These are phyloP conservation scores for Ceratocystis cubensis DNA, from an alignment of 2,329 filamentous ascomycete genomes.

Conservation along the genomic window DNA sequence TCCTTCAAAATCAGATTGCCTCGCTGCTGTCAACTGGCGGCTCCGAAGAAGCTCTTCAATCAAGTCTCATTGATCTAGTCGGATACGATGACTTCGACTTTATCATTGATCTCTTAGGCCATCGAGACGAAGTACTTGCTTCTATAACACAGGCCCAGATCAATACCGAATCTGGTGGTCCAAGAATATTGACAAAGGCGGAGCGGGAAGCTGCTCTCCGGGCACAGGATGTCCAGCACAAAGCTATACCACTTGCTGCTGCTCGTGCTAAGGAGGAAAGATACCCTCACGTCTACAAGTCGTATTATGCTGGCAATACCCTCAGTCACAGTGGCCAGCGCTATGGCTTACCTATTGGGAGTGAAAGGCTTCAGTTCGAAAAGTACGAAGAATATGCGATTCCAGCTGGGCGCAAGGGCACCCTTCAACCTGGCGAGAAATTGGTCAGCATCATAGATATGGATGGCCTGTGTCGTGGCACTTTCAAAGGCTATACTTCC, in stretches of 20 bases:
- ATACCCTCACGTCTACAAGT: constrained; percentile 89
- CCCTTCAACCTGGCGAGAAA: constrained; percentile 57
- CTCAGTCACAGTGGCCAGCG: constrained; percentile 67
- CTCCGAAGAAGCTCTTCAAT: constrained; percentile 79
- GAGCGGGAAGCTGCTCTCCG: constrained; percentile 70
- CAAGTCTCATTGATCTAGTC: constrained; percentile 74
- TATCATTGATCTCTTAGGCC: constrained; percentile 75
- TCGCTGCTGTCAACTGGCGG: constrained; percentile 56
- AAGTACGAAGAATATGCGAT: constrained; percentile 85
- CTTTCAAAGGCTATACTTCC: constrained; percentile 85
- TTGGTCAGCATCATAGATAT: constrained; percentile 68
- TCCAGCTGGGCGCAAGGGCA: constrained; percentile 69
- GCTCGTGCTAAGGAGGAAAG: constrained; percentile 59
- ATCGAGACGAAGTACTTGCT: constrained; percentile 55
- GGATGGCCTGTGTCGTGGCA: constrained; percentile 79
- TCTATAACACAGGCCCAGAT: constrained; percentile 26
- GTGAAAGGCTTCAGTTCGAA: constrained; percentile 53
- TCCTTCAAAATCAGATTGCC: constrained; percentile 66
- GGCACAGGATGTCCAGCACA: constrained; percentile 69
- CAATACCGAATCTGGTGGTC: constrained; percentile 11
- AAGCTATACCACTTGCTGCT: constrained; percentile 57
- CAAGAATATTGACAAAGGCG: constrained; percentile 53
- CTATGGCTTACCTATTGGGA: constrained; percentile 70
- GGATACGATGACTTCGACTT: constrained; percentile 91
- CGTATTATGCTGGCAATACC: constrained; percentile 72